Base-by-base conservation (phyloP, 345 rosid genomes). In the Populus ilicifolia region DNA sequence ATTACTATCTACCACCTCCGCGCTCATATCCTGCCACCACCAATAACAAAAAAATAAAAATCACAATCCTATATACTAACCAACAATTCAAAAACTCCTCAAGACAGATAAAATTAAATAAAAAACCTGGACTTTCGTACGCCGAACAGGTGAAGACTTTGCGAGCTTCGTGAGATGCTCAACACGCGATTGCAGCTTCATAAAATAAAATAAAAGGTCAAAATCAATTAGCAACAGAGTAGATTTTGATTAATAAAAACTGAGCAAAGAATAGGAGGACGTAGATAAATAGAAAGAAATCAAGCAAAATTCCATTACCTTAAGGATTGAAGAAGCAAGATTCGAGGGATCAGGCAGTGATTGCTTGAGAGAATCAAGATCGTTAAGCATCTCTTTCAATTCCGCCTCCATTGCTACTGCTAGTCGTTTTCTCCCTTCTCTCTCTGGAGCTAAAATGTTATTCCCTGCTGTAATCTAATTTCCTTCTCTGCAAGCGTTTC, bases 1-100 rank as follows among this genome's bases (percentile, higher is more conserved):
- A 84, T 95, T 95, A 83, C 93, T 92, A 81, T 95, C 98, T 50
- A 95, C 94, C 81, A 95, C 99, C 87, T 92, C 96, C 5, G 97
- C 90, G 84, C 99, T 95, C 91, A 92, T 83, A 80, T 93, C 99
- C 99, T 95, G 89, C 72, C 81, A 35, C 38, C 54, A 70, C 29
- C 48, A 65, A 16, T 59, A 80, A 69, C 54, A 43, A 56, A 39
- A 67, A 23, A 18, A 25, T 1, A 27, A 27, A 3, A 33, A 27
- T 30, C 74, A 41, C 59, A n/a, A 69, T 62, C 67, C 30, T 11
- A n/a, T n/a, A 63, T 14, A 63, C 6, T 3, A 41, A 48, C 13
- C 69, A 79, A 56, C 69, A 80, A 56, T 35, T 20, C 29, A 69
- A 44, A 17, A 0, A 10, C 3, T 25, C 56, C 14, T 20, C 14